Conservation (phyloP, 176 grass and related monocot species). For the Alopecurus myosuroides region DNA sequence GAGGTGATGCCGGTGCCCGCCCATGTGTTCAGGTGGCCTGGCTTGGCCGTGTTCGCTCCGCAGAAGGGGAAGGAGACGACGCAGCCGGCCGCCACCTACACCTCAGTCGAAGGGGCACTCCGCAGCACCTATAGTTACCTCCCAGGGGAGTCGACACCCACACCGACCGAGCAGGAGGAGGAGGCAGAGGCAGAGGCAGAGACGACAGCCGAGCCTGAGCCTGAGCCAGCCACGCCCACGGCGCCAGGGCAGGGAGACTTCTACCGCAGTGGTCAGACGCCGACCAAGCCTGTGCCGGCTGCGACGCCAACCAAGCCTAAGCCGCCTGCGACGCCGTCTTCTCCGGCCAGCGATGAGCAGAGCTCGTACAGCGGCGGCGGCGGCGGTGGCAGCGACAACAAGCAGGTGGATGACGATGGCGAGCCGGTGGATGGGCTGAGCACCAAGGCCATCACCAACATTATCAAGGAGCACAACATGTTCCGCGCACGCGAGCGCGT, state of each 20-base stretch:
- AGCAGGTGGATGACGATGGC: neutral
- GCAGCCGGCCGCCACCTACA: neutral
- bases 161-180: neutral
- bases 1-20: neutral
- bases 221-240: neutral
- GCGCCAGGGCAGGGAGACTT: neutral
- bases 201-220: neutral
- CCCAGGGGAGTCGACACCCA: too few relatives aligned
- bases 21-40: neutral
- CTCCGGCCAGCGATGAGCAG: neutral
- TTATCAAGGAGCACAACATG: slow-evolving; percentile 38
- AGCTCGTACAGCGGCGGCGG: neutral
- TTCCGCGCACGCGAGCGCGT: slow-evolving; percentile 34
- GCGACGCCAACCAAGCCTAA: neutral
- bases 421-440: slow-evolving; percentile 2
- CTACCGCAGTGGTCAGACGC: neutral
- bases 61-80: neutral
- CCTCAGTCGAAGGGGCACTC: neutral
- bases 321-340: neutral
- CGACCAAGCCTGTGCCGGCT: neutral
- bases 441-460: slow-evolving; percentile 16
- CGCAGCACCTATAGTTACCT: neutral
- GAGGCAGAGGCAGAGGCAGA: neutral
- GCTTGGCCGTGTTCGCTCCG: neutral
- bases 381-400: neutral